phyloP scores from a whole-genome alignment of 176 grass and related monocot species.

The Triticum aestivum region IWGSC_CS_RefSeq_v2.1 NC_057798.1:161896339-161896838 shows the following conservation, averaged over 20 bases:
- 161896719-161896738: constrained; percentile 42
- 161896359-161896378: constrained; percentile 85
- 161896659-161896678: not conserved
- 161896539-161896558: constrained; percentile 60
- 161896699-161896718: constrained; percentile 27
- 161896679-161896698: constrained; percentile 36
- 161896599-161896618: constrained; percentile 56
- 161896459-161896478: constrained; percentile 75
- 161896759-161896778: not conserved
- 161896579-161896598: constrained; percentile 76
- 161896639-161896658: not conserved
- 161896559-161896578: constrained; percentile 52
- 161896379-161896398: constrained; percentile 74
- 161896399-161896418: not conserved
- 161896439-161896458: not conserved
- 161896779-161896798: not conserved
- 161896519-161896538: constrained; percentile 81
- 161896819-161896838: not conserved
- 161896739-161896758: not conserved
- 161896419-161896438: not conserved
- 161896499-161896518: constrained; percentile 69
- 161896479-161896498: constrained; percentile 65
- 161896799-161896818: not conserved
- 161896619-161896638: constrained; percentile 27
- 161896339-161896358: constrained; percentile 87